phyloP scores from a whole-genome alignment of 805 yeast genomes.

The Dipodascus albidus region DNA sequence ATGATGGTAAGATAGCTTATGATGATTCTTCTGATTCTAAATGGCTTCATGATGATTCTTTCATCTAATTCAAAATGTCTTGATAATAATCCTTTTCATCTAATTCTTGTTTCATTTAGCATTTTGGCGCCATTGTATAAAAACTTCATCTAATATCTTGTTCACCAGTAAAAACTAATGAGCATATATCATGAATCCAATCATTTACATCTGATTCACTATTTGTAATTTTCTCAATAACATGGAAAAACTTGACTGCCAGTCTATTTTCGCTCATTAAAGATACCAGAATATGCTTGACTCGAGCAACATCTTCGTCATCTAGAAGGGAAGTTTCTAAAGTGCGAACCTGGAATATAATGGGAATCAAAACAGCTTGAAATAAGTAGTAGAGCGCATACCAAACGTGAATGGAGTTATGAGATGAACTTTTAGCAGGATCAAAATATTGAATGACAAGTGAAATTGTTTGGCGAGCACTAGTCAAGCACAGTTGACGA shows the following conservation, averaged over 20 bases:
- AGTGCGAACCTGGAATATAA: conserved; percentile 35
- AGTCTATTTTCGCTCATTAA: conserved; percentile 34
- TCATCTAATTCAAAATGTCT: no score
- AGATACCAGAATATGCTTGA: conserved; percentile 29
- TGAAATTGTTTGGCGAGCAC: conserved; percentile 41
- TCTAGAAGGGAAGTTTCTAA: conserved; percentile 38
- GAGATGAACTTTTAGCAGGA: conserved; percentile 22
- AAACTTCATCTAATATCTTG: no score
- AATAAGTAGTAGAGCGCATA: conserved; percentile 51
- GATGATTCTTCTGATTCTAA: no score
- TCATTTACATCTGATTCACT: neutral
- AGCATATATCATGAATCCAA: neutral
- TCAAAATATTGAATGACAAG: conserved; percentile 29
- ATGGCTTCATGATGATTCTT: no score
- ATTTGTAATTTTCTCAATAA: conserved; percentile 32
- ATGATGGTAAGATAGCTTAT: no score
- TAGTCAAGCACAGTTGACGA: conserved; percentile 37
- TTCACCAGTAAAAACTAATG: neutral
- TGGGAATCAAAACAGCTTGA: conserved; percentile 51
- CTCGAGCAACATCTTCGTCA: conserved; percentile 32
- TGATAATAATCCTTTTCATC: no score
- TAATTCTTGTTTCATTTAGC: no score
- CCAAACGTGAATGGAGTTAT: conserved; percentile 40
- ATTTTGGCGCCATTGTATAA: no score
- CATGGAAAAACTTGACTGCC: conserved; percentile 34